phyloP scores from a whole-genome alignment of 2,329 filamentous ascomycete species.

The Penicillium brevicompactum region DNA sequence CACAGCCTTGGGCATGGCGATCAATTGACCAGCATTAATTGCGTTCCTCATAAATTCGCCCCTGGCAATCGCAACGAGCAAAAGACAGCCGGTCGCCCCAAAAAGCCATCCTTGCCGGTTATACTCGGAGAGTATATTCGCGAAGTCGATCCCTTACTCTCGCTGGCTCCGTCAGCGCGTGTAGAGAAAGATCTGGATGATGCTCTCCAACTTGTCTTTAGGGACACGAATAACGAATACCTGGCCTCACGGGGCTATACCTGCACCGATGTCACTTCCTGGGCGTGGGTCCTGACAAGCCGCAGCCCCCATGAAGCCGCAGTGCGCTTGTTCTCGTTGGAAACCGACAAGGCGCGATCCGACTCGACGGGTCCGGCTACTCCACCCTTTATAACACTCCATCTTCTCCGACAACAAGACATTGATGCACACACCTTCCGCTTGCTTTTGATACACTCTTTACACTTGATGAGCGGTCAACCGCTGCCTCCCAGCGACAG shows the following conservation, averaged over 20 bases:
- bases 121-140: slow-evolving; percentile 44
- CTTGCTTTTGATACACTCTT: slow-evolving; percentile 43
- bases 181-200: slow-evolving; percentile 21
- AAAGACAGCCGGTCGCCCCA: slow-evolving; percentile 16
- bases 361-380: slow-evolving; percentile 20
- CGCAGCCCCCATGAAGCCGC: slow-evolving; percentile 37
- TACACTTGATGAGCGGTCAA: slow-evolving; percentile 36
- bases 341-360: slow-evolving; percentile 21
- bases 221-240: slow-evolving; percentile 27
- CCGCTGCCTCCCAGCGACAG: slow-evolving; percentile 16
- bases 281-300: slow-evolving; percentile 51
- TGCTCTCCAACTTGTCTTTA: slow-evolving; percentile 38
- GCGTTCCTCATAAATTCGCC: not conserved
- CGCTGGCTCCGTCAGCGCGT: slow-evolving; percentile 1
- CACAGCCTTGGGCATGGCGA: slow-evolving; percentile 13
- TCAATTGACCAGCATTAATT: not conserved
- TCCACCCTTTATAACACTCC: slow-evolving; percentile 51
- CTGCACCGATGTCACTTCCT: slow-evolving; percentile 44
- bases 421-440: slow-evolving; percentile 47
- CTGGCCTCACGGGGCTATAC: slow-evolving; percentile 38
- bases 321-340: slow-evolving; percentile 37
- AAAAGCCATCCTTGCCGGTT: slow-evolving; percentile 32
- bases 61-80: not conserved
- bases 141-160: slow-evolving; percentile 34
- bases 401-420: slow-evolving; percentile 48